Percentiles rank a stretch among this genome's conserved stretches.
These are phyloP conservation scores for Rhizopus arrhizus DNA, from an alignment of 371 early-diverging fungal species.

Conservation along the genomic window DNA sequence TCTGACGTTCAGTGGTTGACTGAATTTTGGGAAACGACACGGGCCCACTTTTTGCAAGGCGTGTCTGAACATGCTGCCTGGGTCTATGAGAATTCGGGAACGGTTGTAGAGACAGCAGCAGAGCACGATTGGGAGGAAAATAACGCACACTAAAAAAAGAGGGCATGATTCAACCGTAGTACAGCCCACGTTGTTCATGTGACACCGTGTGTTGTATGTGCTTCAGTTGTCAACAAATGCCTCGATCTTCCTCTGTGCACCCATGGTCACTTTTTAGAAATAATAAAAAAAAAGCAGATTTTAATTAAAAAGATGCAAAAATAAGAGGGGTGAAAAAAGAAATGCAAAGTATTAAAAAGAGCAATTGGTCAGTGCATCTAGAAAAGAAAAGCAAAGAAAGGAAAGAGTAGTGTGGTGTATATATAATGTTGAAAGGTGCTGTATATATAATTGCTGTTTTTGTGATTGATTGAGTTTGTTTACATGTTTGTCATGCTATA, in stretches of 20 bases:
- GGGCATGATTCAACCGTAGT: background rate
- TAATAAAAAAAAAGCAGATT: background rate
- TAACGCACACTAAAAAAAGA: background rate
- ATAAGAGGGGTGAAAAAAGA: background rate
- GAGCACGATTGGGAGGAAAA: constrained; percentile 1
- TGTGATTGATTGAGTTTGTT: background rate
- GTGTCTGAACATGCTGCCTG: constrained; percentile 18
- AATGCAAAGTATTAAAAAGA: background rate
- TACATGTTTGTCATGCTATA: constrained; percentile 35
- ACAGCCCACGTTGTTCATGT: background rate
- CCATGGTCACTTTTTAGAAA: background rate
- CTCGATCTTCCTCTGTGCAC: background rate
- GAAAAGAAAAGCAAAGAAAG: background rate
- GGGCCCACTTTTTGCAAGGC: constrained; percentile 31
- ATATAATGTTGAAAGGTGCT: background rate
- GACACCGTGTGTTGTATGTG: background rate
- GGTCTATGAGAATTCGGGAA: constrained; percentile 37
- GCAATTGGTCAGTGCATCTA: background rate
- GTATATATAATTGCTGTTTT: constrained; percentile 2
- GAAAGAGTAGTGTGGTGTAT: background rate
- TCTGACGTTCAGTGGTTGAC: constrained; percentile 46
- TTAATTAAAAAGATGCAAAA: background rate
- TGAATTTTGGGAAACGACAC: constrained; percentile 66
- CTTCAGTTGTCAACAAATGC: background rate
- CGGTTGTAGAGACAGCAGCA: constrained; percentile 13